These are phyloP conservation scores for Aspergillus udagawae DNA, from an alignment of 2,329 filamentous ascomycete species.

Conservation along the genomic window DNA sequence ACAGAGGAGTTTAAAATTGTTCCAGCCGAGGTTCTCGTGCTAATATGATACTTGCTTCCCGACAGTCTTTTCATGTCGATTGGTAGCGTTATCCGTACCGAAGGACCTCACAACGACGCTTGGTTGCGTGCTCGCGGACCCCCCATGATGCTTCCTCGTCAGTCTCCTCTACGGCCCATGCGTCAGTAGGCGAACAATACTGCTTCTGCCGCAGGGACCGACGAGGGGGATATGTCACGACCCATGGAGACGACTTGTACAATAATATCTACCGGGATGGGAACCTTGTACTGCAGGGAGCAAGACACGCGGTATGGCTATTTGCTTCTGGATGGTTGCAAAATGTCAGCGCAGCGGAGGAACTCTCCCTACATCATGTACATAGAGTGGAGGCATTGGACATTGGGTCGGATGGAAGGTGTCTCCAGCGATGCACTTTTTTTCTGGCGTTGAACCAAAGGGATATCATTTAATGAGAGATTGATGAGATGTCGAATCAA, in stretches of 20 bases:
- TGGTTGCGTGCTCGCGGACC: constrained; percentile 71
- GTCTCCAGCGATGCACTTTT: constrained; percentile 10
- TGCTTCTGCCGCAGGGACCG: neutral
- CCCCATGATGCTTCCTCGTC: constrained; percentile 63
- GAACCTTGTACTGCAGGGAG: constrained; percentile 1
- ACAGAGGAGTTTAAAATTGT: neutral
- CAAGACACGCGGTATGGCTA: constrained; percentile 1
- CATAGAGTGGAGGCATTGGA: constrained; percentile 10
- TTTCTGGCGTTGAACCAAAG: constrained; percentile 13
- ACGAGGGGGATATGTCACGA: constrained; percentile 2
- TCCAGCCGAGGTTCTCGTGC: neutral
- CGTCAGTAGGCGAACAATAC: constrained; percentile 25
- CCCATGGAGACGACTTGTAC: constrained; percentile 24
- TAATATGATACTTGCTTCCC: neutral
- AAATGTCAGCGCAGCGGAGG: constrained; percentile 1
- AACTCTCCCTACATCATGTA: constrained; percentile 13
- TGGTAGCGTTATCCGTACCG: constrained; percentile 90
- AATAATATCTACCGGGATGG: constrained; percentile 20
- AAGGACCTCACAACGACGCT: constrained; percentile 72
- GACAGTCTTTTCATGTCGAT: constrained; percentile 95
- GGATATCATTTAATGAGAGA: constrained; percentile 18
- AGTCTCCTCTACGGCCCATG: constrained; percentile 31
- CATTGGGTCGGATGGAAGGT: constrained; percentile 3
- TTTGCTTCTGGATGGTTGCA: constrained; percentile 2
- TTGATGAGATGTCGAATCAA: constrained; percentile 8